These are phyloP conservation scores for Paecilomyces fulvus DNA, from an alignment of 2,329 filamentous ascomycete species.

Conservation along the genomic window DNA sequence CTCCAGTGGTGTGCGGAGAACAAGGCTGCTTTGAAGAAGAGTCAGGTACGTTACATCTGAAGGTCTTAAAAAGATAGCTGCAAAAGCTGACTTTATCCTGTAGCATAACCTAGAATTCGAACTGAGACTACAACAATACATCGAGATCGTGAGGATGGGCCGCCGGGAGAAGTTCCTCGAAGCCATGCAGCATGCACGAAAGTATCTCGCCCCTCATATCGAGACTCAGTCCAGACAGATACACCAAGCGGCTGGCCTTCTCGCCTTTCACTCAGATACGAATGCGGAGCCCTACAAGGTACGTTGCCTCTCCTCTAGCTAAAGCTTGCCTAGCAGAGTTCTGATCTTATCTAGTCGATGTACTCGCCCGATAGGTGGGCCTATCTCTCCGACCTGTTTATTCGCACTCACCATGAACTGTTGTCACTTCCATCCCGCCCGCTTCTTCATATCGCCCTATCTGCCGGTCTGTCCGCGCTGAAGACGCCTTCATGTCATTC, in stretches of 20 bases:
- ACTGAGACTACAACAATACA: slow-evolving; percentile 87
- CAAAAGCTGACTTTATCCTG: slow-evolving; percentile 1
- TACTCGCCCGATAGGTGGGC: slow-evolving; percentile 69
- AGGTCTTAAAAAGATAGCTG: too few species aligned
- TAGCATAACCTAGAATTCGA: slow-evolving; percentile 84
- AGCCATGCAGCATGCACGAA: slow-evolving; percentile 73
- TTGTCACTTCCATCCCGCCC: slow-evolving; percentile 74
- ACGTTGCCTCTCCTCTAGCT: slow-evolving; percentile 11
- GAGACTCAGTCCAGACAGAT: slow-evolving; percentile 62
- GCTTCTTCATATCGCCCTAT: slow-evolving; percentile 81
- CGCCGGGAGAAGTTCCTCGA: slow-evolving; percentile 60
- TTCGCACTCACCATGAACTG: slow-evolving; percentile 76
- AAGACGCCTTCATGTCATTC: slow-evolving; percentile 94
- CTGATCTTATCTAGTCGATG: slow-evolving; percentile 45
- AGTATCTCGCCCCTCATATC: slow-evolving; percentile 64
- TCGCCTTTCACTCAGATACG: slow-evolving; percentile 63
- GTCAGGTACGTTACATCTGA: slow-evolving; percentile 55
- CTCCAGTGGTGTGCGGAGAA: slow-evolving; percentile 89
- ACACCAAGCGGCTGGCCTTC: slow-evolving; percentile 64
- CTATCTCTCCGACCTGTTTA: slow-evolving; percentile 70
- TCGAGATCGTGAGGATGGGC: slow-evolving; percentile 71
- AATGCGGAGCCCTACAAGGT: slow-evolving; percentile 53
- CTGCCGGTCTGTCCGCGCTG: slow-evolving; percentile 82
- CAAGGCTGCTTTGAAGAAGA: slow-evolving; percentile 83
- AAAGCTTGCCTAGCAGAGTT: not conserved